These are phyloP conservation scores for Populus deltoides DNA, from an alignment of 345 rosid genomes.

Conservation along the genomic window DNA sequence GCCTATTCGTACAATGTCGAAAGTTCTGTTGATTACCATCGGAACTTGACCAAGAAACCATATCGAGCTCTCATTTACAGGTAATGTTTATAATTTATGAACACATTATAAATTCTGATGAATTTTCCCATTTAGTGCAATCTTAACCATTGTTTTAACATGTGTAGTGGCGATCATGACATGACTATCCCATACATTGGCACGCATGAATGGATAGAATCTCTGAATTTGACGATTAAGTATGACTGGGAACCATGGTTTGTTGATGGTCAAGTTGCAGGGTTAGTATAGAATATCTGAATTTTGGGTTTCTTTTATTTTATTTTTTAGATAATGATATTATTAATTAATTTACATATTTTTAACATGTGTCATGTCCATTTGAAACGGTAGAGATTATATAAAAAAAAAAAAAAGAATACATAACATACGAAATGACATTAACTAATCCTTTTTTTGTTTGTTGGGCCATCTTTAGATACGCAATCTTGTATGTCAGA, in stretches of 20 bases:
- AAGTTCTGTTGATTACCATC: conserved; percentile 14
- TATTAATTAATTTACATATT: no score
- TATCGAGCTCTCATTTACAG: conserved; percentile 27
- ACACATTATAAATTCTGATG: no score
- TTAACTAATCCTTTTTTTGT: background rate
- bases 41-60: conserved; percentile 16
- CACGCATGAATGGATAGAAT: conserved; percentile 27
- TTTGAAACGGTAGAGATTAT: no score
- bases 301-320: no score
- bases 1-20: conserved; percentile 12
- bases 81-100: background rate
- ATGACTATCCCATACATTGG: conserved; percentile 30
- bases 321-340: no score
- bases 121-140: background rate
- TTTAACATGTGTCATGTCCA: no score
- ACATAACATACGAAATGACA: no score
- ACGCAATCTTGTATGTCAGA: background rate
- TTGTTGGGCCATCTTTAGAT: background rate
- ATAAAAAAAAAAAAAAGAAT: no score
- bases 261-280: conserved; percentile 31
- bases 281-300: no score
- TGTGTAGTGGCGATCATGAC: conserved; percentile 38
- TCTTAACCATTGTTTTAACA: background rate
- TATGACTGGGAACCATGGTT: conserved; percentile 35
- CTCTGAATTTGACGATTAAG: conserved; percentile 22